phyloP scores from a whole-genome alignment of 108 stramenopile genomes.

The Nitzschia sp. region DNA sequence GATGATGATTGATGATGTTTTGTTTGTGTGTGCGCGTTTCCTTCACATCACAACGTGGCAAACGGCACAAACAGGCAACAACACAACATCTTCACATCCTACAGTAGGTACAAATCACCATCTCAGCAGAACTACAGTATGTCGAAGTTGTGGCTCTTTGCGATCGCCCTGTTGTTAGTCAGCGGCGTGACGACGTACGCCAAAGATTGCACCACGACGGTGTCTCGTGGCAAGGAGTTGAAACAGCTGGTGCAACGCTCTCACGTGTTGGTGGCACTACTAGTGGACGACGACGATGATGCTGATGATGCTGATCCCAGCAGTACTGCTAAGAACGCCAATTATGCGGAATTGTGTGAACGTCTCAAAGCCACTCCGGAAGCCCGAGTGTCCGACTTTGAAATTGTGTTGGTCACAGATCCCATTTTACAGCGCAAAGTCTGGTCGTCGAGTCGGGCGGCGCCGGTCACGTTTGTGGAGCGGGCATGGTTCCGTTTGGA shows the following conservation, averaged over 20 bases:
- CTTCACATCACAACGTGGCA: too few relatives aligned
- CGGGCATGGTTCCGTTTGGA: not conserved
- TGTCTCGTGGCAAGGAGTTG: slow-evolving; percentile 24
- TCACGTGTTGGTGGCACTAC: slow-evolving; percentile 12
- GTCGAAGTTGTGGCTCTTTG: too few relatives aligned
- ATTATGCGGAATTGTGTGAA: slow-evolving; percentile 21
- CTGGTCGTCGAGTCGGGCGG: not conserved
- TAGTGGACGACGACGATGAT: not conserved
- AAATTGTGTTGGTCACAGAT: slow-evolving; percentile 19
- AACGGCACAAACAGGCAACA: too few relatives aligned
- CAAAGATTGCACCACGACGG: not conserved
- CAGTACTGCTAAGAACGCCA: not conserved
- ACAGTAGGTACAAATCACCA: too few relatives aligned
- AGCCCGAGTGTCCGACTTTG: slow-evolving; percentile 9
- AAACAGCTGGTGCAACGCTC: slow-evolving; percentile 1
- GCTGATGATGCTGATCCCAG: not conserved
- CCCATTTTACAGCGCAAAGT: slow-evolving; percentile 20
- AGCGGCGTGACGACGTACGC: too few relatives aligned
- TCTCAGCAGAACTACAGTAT: too few relatives aligned
- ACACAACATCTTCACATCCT: too few relatives aligned
- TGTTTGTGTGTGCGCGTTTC: too few relatives aligned
- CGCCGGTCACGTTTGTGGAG: not conserved
- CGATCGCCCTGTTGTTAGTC: too few relatives aligned
- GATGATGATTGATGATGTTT: too few relatives aligned
- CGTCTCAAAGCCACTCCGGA: slow-evolving; percentile 11